phyloP scores from a whole-genome alignment of 805 yeast species.

The Hanseniaspora mollemarum region DNA sequence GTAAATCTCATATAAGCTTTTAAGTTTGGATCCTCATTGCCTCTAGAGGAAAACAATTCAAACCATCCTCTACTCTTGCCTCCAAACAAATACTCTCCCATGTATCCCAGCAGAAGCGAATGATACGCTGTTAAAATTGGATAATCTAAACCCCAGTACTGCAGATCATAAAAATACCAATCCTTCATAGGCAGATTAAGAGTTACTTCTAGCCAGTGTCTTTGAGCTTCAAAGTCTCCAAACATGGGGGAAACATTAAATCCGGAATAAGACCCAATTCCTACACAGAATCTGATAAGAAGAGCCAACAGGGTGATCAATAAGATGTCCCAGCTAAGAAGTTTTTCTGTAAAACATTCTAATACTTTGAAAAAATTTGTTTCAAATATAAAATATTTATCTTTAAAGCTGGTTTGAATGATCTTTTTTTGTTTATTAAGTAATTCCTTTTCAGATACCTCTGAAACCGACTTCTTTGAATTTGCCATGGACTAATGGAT shows the following conservation, averaged over 20 bases:
- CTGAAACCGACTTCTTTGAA: not conserved
- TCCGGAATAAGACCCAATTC: constrained; percentile 83
- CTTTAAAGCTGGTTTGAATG: not conserved
- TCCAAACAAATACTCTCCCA: constrained; percentile 51
- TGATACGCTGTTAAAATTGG: constrained; percentile 96
- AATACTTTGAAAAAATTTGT: constrained; percentile 6
- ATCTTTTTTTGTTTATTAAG: not conserved
- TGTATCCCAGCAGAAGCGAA: constrained; percentile 62
- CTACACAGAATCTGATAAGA: constrained; percentile 71
- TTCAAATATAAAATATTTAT: constrained; percentile 4
- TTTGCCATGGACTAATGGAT: not conserved
- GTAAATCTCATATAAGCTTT: constrained; percentile 80
- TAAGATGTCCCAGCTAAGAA: constrained; percentile 4
- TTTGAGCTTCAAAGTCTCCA: constrained; percentile 96
- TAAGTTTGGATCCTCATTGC: constrained; percentile 52
- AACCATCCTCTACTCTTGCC: constrained; percentile 61
- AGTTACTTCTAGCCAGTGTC: constrained; percentile 96
- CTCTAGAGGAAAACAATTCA: constrained; percentile 58
- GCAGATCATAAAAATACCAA: constrained; percentile 85
- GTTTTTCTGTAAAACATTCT: constrained; percentile 3
- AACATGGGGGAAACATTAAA: constrained; percentile 56
- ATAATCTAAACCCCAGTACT: constrained; percentile 94
- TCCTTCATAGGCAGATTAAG: constrained; percentile 54
- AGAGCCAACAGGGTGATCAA: constrained; percentile 43
- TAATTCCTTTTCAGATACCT: not conserved